Conservation (phyloP, 257 asterid species). For the Cordia subcordata region DNA sequence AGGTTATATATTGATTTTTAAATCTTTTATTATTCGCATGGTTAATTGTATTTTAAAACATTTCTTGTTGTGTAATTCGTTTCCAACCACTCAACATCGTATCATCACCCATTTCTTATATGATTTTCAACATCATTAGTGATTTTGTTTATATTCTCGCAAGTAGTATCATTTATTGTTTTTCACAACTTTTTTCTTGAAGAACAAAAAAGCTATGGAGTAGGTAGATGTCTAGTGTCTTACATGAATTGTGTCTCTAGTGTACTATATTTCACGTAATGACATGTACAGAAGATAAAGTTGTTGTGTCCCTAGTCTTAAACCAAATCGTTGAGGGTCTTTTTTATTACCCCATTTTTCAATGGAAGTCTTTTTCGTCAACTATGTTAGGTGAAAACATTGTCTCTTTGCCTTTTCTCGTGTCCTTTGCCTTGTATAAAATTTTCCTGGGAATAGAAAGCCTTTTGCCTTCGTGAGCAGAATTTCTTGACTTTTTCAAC, state of each 20-base stretch:
- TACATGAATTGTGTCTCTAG: background rate
- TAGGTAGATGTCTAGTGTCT: constrained; percentile 15
- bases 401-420: constrained; percentile 22
- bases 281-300: constrained; percentile 5
- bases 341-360: constrained; percentile 34
- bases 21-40: too few relatives aligned
- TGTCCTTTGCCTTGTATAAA: constrained; percentile 10
- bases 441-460: background rate
- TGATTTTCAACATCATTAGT: too few relatives aligned
- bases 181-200: background rate
- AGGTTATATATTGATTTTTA: too few relatives aligned
- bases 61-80: too few relatives aligned
- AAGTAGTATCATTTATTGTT: too few relatives aligned
- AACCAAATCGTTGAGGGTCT: constrained; percentile 13
- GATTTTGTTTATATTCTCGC: too few relatives aligned
- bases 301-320: constrained; percentile 13
- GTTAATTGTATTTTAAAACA: too few relatives aligned
- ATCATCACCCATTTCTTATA: too few relatives aligned
- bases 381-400: constrained; percentile 45
- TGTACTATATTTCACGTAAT: too few relatives aligned
- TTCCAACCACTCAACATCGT: too few relatives aligned
- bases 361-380: constrained; percentile 36
- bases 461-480: background rate
- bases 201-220: constrained; percentile 5
- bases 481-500: too few relatives aligned